Evolutionary conservation across 108 stramenopile genomes (phyloP).

Genomic region (Cyclotella baltica): DNA sequence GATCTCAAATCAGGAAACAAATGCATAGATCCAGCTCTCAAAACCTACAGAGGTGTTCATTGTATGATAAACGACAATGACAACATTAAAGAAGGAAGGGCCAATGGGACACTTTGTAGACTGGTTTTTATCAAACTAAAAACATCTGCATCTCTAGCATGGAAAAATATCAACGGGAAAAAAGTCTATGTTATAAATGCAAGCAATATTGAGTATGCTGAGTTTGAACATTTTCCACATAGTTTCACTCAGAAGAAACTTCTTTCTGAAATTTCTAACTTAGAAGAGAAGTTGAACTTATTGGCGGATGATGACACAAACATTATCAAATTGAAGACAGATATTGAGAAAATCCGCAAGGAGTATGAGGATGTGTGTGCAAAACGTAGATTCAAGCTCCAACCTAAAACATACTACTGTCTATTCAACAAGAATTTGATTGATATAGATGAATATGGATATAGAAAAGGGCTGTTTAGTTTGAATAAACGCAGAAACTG

Average conservation of each 20-base stretch:
- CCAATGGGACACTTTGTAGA: constrained; percentile 6
- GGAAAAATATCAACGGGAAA: constrained; percentile 7
- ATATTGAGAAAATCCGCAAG: too few species aligned
- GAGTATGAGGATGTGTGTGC: not conserved
- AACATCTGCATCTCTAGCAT: not conserved
- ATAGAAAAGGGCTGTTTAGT: not conserved
- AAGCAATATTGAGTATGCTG: not conserved
- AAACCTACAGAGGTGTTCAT: not conserved
- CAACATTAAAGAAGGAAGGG: not conserved
- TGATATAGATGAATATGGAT: too few species aligned
- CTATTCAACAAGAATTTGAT: too few species aligned
- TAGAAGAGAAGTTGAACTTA: not conserved
- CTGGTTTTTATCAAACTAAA: not conserved
- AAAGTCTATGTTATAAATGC: constrained; percentile 4
- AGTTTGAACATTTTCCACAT: constrained; percentile 9
- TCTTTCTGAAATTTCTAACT: too few species aligned
- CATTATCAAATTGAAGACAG: not conserved
- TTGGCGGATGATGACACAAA: not conserved
- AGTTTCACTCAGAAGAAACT: not conserved
- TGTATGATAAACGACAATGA: not conserved
- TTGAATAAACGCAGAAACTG: not conserved
- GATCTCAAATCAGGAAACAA: not conserved
- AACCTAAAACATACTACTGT: not conserved
- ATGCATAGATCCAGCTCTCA: not conserved
- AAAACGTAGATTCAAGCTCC: not conserved